Evolutionary conservation across 1,139 yeast species (phyloP).

Genomic region (Zygoascus meyerae): DNA sequence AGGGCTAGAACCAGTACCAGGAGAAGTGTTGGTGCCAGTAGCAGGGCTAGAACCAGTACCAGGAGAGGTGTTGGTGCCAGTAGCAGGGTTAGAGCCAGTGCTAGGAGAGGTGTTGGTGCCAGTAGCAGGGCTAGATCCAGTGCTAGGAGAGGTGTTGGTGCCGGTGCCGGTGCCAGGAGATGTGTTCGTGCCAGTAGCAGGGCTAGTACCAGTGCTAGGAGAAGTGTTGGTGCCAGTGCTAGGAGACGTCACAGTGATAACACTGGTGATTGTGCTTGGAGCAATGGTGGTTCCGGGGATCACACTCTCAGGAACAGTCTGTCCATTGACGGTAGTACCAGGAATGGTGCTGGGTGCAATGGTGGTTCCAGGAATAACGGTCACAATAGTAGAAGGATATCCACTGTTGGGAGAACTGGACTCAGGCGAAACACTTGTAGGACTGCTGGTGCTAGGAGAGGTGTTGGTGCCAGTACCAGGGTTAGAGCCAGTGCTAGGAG

Average conservation of each 20-base stretch:
- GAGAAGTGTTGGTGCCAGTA: slow-evolving; percentile 5
- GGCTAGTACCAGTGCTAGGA: slow-evolving; percentile 16
- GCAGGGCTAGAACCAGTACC: slow-evolving; percentile 18
- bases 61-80: slow-evolving; percentile 15
- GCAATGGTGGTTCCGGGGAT: slow-evolving; percentile 19
- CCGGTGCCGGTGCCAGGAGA: neutral
- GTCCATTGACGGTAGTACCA: slow-evolving; percentile 1
- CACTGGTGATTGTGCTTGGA: slow-evolving; percentile 13
- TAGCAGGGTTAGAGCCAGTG: slow-evolving; percentile 16
- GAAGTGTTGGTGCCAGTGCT: slow-evolving; percentile 9
- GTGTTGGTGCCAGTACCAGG: slow-evolving; percentile 11
- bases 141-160: neutral
- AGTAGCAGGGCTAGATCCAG: neutral
- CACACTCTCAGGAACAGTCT: slow-evolving; percentile 14
- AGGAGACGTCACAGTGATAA: slow-evolving; percentile 11
- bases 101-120: slow-evolving; percentile 18
- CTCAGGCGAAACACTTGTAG: too few species aligned
- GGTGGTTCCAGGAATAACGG: slow-evolving; percentile 2
- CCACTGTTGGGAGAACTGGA: neutral
- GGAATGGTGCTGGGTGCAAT: slow-evolving; percentile 1
- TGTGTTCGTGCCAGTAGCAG: slow-evolving; percentile 11
- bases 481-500: slow-evolving; percentile 17
- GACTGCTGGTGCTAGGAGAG: neutral
- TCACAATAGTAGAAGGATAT: slow-evolving; percentile 14
- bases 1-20: slow-evolving; percentile 16